A percentile compares a stretch with the other conserved stretches of the same genome.
These are phyloP conservation scores for Mycena galericulata DNA, from an alignment of 768 basidiomycete species.

Conservation along the genomic window DNA sequence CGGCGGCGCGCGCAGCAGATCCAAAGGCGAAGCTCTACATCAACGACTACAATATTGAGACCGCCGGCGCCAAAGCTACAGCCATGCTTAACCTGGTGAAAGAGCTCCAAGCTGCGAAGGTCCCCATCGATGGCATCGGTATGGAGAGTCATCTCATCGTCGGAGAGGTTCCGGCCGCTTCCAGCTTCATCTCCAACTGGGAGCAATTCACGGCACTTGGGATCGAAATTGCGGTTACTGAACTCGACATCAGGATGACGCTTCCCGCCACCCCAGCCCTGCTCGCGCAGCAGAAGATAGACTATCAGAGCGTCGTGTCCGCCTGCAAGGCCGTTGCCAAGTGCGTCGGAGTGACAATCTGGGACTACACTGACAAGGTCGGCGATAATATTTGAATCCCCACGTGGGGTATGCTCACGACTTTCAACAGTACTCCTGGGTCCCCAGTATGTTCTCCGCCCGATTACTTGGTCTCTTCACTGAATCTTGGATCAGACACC, in stretches of 20 bases:
- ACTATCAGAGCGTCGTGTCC: conserved; percentile 65
- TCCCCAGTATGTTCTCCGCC: conserved; percentile 24
- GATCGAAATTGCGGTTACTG: conserved; percentile 75
- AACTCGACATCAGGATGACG: conserved; percentile 73
- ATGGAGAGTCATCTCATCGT: conserved; percentile 71
- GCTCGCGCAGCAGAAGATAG: conserved; percentile 65
- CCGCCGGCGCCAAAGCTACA: conserved; percentile 52
- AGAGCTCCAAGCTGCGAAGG: conserved; percentile 47
- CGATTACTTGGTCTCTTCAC: not conserved
- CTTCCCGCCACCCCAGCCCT: conserved; percentile 61
- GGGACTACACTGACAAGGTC: conserved; percentile 44
- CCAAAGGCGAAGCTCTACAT: conserved; percentile 58
- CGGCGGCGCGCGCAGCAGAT: conserved; percentile 57
- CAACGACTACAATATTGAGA: conserved; percentile 43
- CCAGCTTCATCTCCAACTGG: conserved; percentile 57
- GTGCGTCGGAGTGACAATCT: conserved; percentile 52
- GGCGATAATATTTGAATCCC: not conserved
- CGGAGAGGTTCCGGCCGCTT: conserved; percentile 62
- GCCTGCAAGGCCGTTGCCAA: conserved; percentile 59
- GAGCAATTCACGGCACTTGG: conserved; percentile 67
- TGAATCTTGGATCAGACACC: conserved; percentile 8
- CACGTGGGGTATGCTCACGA: not conserved
- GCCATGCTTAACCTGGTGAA: conserved; percentile 55
- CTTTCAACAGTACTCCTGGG: conserved; percentile 37
- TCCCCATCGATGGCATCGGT: conserved; percentile 65